Conservation (phyloP, 2,329 filamentous ascomycete species). For the Myriosclerotinia duriaeana region DNA sequence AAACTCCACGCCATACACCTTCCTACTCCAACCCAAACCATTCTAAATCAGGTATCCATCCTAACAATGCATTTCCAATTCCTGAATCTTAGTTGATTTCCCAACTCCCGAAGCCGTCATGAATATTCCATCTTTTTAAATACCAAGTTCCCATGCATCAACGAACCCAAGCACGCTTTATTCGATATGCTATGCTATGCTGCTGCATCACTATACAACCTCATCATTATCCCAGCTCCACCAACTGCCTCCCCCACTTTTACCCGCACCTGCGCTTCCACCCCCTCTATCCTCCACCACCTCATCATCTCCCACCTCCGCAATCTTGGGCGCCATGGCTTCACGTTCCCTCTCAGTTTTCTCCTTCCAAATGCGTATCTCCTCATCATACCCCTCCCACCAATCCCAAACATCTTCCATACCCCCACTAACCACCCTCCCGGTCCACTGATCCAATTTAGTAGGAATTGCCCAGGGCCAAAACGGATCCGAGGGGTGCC, state of each 20-base stretch:
- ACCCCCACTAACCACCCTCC: slow-evolving; percentile 27
- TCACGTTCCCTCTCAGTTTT: neutral
- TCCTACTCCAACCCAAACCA: neutral
- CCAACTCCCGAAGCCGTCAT: neutral
- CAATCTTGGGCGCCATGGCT: neutral
- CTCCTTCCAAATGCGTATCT: slow-evolving; percentile 13
- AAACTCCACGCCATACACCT: neutral
- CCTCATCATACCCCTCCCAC: slow-evolving; percentile 14
- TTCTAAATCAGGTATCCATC: neutral
- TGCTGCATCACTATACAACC: neutral
- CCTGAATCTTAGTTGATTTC: neutral
- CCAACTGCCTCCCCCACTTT: slow-evolving; percentile 1
- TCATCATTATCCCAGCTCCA: slow-evolving; percentile 19
- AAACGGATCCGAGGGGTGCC: slow-evolving; percentile 57
- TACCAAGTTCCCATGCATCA: neutral
- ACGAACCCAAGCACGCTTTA: slow-evolving; percentile 5
- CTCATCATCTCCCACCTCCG: slow-evolving; percentile 3
- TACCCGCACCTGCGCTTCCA: neutral
- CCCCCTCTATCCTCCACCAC: neutral
- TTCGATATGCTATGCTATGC: neutral
- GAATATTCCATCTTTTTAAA: slow-evolving; percentile 16
- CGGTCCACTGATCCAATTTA: slow-evolving; percentile 61
- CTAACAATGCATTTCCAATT: neutral
- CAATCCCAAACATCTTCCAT: slow-evolving; percentile 15
- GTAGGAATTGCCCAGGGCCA: slow-evolving; percentile 61